Conservation (phyloP, 768 basidiomycete species). For the Rhizopogon vulgaris region DNA sequence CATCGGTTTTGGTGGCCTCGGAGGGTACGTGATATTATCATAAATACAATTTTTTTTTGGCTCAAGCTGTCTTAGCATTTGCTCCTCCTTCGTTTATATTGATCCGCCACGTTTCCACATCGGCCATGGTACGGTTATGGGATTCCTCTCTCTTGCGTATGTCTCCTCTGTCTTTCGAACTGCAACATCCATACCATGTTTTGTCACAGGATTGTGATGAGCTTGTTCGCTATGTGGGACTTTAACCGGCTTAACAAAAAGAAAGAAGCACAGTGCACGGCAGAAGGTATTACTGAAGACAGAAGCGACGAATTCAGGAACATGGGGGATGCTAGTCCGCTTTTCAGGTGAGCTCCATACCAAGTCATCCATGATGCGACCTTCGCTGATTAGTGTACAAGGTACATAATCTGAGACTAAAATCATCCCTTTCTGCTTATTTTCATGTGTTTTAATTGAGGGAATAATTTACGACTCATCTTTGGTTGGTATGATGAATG, state of each 20-base stretch:
- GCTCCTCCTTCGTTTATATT: slow-evolving; percentile 38
- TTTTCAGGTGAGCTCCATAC: slow-evolving; percentile 36
- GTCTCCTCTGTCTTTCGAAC: slow-evolving; percentile 9
- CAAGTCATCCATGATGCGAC: neutral
- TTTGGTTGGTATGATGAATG: neutral
- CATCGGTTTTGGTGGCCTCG: slow-evolving; percentile 48
- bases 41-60: slow-evolving; percentile 17
- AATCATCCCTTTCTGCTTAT: no score
- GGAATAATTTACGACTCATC: no score
- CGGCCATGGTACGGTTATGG: slow-evolving; percentile 32
- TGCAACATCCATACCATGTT: slow-evolving; percentile 19
- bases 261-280: slow-evolving; percentile 40
- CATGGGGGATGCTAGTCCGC: slow-evolving; percentile 48
- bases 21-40: slow-evolving; percentile 33
- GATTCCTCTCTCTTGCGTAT: slow-evolving; percentile 26
- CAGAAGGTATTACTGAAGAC: slow-evolving; percentile 36
- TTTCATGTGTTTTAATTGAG: neutral
- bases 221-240: slow-evolving; percentile 40
- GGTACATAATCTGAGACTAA: neutral
- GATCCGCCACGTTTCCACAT: slow-evolving; percentile 31
- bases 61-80: slow-evolving; percentile 21
- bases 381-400: neutral
- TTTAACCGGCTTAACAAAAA: slow-evolving; percentile 43
- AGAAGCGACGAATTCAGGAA: slow-evolving; percentile 36
- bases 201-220: slow-evolving; percentile 33